Evolutionary conservation across 495 filamentous ascomycete species (phyloP), one percentile per base, ranked within the genome.

Genomic region (Darksidea phi): DNA sequence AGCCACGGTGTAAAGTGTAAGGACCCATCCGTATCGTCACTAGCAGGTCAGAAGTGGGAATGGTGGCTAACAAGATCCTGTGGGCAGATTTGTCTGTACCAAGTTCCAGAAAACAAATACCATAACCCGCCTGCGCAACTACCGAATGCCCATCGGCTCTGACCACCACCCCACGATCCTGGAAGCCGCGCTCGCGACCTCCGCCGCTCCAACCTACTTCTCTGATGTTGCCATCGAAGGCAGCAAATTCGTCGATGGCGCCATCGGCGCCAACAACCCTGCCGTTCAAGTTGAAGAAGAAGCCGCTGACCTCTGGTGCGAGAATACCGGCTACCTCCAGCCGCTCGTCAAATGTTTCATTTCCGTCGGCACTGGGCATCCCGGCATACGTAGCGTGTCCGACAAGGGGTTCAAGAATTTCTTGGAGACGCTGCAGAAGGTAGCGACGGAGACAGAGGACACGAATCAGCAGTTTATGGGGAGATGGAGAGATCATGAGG

Each of bases 331-430:
- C 11, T 3, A 62, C 15, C 7, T 62, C 0, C 18, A 62, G 36
- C 51, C 41, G 5, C 42, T 55, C 5, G 69, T 76, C 6, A 76
- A 73, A 42, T 77, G 73, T 55, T 73, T 77, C 26, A 67, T 79
- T n/a, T 79, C 73, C 1, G 24, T 64, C 10, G 61, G 61, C 0
- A 64, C 54, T 13, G 61, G 61, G 17, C n/a, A 58, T 17, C 54
- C 61, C 1, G 61, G 61, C 7, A 49, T 13, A 24, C 21, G 32
- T 13, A 23, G 13, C 7, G 23, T 62, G 20, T 18, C 15, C 2
- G 51, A 55, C 21, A 55, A 50, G 8, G 23, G 21, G 6, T 10
- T 62, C 8, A 56, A 56, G 51, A 20, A 20, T 18, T 43, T 62
- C 34, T 1, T 37, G 1, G 21, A 58, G 24, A 64, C 61, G 28